Evolutionary conservation across 352 stramenopile genomes (phyloP).

Genomic region (Phytophthora ohioensis): DNA sequence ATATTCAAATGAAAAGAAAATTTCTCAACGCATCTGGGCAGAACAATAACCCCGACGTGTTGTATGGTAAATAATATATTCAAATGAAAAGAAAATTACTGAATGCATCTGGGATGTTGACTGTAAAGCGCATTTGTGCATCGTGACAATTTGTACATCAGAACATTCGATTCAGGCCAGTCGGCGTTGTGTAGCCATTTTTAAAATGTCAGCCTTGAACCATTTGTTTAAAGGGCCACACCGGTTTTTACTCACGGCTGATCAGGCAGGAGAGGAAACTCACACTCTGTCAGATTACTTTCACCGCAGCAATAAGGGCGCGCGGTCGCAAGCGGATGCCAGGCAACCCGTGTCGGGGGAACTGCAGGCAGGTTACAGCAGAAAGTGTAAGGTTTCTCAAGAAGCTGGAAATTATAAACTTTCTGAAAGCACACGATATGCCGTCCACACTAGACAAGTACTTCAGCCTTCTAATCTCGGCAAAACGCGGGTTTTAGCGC

Average conservation of each 20-base stretch:
- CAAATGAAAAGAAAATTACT: too few relatives aligned
- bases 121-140: conserved; percentile 14
- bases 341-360: not conserved
- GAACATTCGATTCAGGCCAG: conserved; percentile 3
- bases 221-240: conserved; percentile 4
- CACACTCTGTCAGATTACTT: not conserved
- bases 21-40: too few relatives aligned
- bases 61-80: too few relatives aligned
- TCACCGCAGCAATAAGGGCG: not conserved
- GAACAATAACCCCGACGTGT: too few relatives aligned
- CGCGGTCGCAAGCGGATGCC: conserved; percentile 5
- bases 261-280: not conserved
- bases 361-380: not conserved
- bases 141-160: conserved; percentile 6
- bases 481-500: not conserved
- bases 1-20: too few relatives aligned
- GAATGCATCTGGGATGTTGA: not conserved
- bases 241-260: conserved; percentile 6
- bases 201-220: not conserved
- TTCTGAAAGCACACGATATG: not conserved
- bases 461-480: not conserved
- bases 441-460: conserved; percentile 5
- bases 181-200: not conserved
- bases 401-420: conserved; percentile 11
- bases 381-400: not conserved